These are phyloP conservation scores for Pseudocercospora cruenta DNA, from an alignment of 2,329 filamentous ascomycete genomes.

Conservation along the genomic window DNA sequence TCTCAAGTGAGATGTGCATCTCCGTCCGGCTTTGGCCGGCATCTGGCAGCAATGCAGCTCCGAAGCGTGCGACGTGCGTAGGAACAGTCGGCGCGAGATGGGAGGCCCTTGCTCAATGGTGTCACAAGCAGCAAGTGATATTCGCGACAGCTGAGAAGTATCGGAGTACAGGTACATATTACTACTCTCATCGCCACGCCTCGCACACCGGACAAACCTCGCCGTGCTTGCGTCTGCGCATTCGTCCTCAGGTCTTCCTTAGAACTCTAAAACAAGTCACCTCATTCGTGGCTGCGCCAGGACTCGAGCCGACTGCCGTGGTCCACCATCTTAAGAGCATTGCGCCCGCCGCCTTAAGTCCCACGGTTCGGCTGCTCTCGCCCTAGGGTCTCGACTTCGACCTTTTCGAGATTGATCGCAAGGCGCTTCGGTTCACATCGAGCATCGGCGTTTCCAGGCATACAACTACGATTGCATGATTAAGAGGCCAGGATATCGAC, in stretches of 20 bases:
- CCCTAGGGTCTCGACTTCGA: conserved; percentile 8
- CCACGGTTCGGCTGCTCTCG: background rate
- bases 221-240: background rate
- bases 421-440: background rate
- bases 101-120: background rate
- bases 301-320: conserved; percentile 7
- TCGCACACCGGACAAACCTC: conserved; percentile 2
- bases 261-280: background rate
- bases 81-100: background rate
- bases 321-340: conserved; percentile 7
- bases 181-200: background rate
- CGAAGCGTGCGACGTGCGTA: background rate
- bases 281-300: conserved; percentile 4
- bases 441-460: background rate
- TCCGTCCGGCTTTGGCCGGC: background rate
- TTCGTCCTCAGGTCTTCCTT: background rate
- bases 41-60: background rate
- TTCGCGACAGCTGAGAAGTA: background rate
- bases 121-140: background rate
- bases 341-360: conserved; percentile 1
- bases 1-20: background rate
- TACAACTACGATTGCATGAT: conserved; percentile 4
- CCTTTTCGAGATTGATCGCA: background rate
- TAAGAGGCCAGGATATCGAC: background rate
- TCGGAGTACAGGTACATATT: background rate